phyloP scores from a whole-genome alignment of 1,284 basidiomycete species.

The Boletus semigastroideus region DNA sequence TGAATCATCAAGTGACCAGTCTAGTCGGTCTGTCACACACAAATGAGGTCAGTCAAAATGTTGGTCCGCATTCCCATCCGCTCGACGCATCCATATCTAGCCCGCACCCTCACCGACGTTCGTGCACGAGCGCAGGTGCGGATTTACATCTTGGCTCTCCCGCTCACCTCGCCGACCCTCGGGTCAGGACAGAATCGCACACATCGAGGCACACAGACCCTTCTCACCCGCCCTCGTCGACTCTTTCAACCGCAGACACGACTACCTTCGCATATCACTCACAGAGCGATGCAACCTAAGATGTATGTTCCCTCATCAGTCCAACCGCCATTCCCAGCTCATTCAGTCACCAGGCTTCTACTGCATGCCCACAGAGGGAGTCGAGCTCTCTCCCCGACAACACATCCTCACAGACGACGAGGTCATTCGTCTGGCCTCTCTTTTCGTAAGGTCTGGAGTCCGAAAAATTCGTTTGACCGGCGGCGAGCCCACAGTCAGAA shows the following conservation, averaged over 20 bases:
- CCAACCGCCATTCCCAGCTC: not conserved
- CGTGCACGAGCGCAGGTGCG: slow-evolving; percentile 21
- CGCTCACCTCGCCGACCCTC: not conserved
- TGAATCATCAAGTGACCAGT: too few species aligned
- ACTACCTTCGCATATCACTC: slow-evolving; percentile 83
- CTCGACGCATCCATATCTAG: slow-evolving; percentile 1
- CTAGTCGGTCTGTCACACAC: not conserved
- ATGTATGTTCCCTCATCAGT: slow-evolving; percentile 47
- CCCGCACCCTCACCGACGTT: slow-evolving; percentile 22
- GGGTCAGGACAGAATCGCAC: slow-evolving; percentile 44
- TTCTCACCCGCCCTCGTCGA: slow-evolving; percentile 62
- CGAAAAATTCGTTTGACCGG: slow-evolving; percentile 87
- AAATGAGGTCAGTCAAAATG: not conserved
- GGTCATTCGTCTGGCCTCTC: slow-evolving; percentile 66
- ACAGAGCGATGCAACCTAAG: slow-evolving; percentile 88
- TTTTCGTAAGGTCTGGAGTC: slow-evolving; percentile 83
- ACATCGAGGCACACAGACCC: slow-evolving; percentile 47
- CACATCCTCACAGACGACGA: slow-evolving; percentile 78
- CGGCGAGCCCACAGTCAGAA: slow-evolving; percentile 85
- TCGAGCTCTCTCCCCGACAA: slow-evolving; percentile 69
- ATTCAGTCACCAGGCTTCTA: slow-evolving; percentile 64
- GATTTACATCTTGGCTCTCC: not conserved
- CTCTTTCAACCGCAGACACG: slow-evolving; percentile 67
- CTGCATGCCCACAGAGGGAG: slow-evolving; percentile 86
- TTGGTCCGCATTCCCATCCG: slow-evolving; percentile 18